Percentiles rank a stretch among this genome's conserved stretches.
Evolutionary conservation across 2,329 filamentous ascomycete species (phyloP).

Genomic region (Alternaria angustiovoidea): DNA sequence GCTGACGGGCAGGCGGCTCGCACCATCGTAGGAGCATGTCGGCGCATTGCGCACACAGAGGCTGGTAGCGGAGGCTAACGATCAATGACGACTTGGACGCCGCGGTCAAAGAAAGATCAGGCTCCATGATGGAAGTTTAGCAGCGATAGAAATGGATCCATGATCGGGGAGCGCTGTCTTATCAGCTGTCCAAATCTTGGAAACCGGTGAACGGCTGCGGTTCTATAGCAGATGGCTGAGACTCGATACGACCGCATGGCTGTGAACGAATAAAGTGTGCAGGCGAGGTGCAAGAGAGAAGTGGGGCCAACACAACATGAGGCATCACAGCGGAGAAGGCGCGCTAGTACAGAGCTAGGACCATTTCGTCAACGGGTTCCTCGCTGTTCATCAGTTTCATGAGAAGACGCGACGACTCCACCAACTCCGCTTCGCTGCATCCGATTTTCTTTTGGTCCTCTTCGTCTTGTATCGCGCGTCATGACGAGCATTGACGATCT

Average conservation of each 20-base stretch:
- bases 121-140: not conserved
- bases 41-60: not conserved
- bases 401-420: slow-evolving; percentile 14
- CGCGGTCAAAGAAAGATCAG: not conserved
- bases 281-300: not conserved
- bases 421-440: slow-evolving; percentile 6
- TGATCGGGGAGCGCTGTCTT: no score
- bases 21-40: no score
- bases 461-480: not conserved
- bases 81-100: not conserved
- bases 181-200: no score
- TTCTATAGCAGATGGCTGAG: no score
- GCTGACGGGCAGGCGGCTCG: no score
- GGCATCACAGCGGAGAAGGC: not conserved
- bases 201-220: no score
- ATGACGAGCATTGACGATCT: slow-evolving; percentile 71
- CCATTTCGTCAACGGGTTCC: slow-evolving; percentile 1
- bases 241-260: no score
- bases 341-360: slow-evolving; percentile 13
- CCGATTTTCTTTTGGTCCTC: not conserved
- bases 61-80: not conserved
- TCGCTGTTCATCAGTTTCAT: slow-evolving; percentile 3
- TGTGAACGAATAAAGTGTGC: not conserved
- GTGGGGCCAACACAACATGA: slow-evolving; percentile 3
- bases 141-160: no score